Percentiles rank a stretch among this genome's conserved stretches.
Evolutionary conservation across 257 asterid genomes (phyloP).

Genomic region (Solanum corneliomulleri): DNA sequence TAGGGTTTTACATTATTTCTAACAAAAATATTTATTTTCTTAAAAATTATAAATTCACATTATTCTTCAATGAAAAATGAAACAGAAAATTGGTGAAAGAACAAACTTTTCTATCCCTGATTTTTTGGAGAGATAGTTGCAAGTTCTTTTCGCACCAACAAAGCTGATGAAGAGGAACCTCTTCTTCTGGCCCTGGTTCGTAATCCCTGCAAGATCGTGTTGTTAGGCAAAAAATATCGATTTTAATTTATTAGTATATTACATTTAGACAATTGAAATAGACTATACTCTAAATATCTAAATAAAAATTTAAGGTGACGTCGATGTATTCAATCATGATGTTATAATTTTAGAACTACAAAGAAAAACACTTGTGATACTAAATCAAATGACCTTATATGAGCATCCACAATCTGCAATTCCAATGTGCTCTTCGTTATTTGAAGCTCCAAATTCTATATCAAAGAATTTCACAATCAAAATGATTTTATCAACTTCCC

Average conservation of each 20-base stretch:
- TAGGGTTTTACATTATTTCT: not conserved
- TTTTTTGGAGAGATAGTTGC: conserved; percentile 20
- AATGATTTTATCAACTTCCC: not conserved
- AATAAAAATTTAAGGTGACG: not conserved
- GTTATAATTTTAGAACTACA: not conserved
- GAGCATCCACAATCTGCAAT: conserved; percentile 33
- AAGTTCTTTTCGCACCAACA: conserved; percentile 54
- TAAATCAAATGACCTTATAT: conserved; percentile 29
- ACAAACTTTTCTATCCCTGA: not conserved
- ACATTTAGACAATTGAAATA: not conserved
- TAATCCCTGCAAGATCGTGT: conserved; percentile 27
- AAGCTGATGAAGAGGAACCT: conserved; percentile 42
- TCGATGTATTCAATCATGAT: not conserved
- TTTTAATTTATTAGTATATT: not conserved
- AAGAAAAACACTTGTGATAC: not conserved
- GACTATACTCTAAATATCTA: not conserved
- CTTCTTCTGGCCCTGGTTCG: conserved; percentile 24
- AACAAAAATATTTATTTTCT: not conserved
- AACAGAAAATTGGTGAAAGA: not conserved
- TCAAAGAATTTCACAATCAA: not conserved
- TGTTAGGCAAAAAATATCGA: not conserved
- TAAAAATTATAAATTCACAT: not conserved
- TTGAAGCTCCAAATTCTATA: conserved; percentile 46
- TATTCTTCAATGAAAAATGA: not conserved
- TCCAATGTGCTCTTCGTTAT: conserved; percentile 25